Conservation (phyloP, 2,329 filamentous ascomycete genomes). For the Fusarium domesticum region DNA sequence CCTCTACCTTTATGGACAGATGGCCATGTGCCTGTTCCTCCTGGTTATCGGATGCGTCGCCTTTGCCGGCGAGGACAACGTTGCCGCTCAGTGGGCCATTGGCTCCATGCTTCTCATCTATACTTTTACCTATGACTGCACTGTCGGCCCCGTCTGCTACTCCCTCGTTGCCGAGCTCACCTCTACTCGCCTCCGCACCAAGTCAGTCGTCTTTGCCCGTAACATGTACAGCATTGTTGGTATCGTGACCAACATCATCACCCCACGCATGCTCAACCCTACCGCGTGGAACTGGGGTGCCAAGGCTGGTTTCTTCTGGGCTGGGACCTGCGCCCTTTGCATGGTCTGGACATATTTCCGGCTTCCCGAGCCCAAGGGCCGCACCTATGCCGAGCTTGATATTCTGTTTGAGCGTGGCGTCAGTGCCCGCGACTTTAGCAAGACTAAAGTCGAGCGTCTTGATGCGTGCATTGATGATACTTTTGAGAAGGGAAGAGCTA, state of each 20-base stretch:
- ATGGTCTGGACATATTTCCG: slow-evolving; percentile 51
- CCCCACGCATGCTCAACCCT: slow-evolving; percentile 47
- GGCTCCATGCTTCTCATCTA: slow-evolving; percentile 46
- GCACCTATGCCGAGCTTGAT: slow-evolving; percentile 55
- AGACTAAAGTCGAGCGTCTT: slow-evolving; percentile 30
- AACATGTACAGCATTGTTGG: slow-evolving; percentile 48
- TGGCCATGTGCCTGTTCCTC: slow-evolving; percentile 45
- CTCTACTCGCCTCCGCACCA: slow-evolving; percentile 45
- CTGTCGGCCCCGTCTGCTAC: slow-evolving; percentile 65
- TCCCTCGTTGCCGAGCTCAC: slow-evolving; percentile 65
- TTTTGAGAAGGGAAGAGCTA: slow-evolving; percentile 22
- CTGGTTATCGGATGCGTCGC: slow-evolving; percentile 54
- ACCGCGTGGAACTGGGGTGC: slow-evolving; percentile 47
- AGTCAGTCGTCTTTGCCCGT: slow-evolving; percentile 45
- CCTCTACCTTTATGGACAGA: slow-evolving; percentile 46
- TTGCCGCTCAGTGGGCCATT: slow-evolving; percentile 46
- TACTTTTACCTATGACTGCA: slow-evolving; percentile 42
- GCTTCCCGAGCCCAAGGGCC: slow-evolving; percentile 53
- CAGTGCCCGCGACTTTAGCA: slow-evolving; percentile 41
- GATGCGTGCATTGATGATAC: slow-evolving; percentile 15
- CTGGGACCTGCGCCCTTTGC: slow-evolving; percentile 43
- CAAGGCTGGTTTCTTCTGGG: slow-evolving; percentile 47
- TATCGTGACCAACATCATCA: slow-evolving; percentile 46
- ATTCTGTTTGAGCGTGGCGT: slow-evolving; percentile 49
- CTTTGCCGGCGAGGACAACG: slow-evolving; percentile 43